Evolutionary conservation across 2,329 filamentous ascomycete genomes (phyloP).

Genomic region (Diaporthe sp.): DNA sequence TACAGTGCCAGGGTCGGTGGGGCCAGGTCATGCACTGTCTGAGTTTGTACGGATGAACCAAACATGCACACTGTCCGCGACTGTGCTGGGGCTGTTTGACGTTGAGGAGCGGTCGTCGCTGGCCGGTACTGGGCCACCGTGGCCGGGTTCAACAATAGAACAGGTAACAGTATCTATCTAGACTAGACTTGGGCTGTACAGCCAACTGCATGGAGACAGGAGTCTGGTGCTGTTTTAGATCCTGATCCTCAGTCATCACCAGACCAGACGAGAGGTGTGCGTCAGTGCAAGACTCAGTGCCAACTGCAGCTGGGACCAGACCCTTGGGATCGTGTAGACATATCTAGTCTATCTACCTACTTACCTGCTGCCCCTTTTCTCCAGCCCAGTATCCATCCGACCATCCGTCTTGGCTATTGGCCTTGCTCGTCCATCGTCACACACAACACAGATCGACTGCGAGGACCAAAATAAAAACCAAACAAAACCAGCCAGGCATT

Average conservation of each 20-base stretch:
- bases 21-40: neutral
- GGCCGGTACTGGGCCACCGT: constrained; percentile 6
- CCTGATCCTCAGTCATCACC: constrained; percentile 24
- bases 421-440: neutral
- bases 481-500: neutral
- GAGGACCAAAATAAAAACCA: neutral
- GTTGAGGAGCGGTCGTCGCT: constrained; percentile 19
- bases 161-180: constrained; percentile 7
- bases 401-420: constrained; percentile 4
- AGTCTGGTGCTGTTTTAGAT: constrained; percentile 29
- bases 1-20: neutral
- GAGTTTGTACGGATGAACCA: fast-evolving
- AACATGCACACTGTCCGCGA: constrained; percentile 10
- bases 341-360: neutral
- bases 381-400: neutral
- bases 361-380: neutral
- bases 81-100: constrained; percentile 29
- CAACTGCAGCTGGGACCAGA: neutral
- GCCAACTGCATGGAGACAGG: constrained; percentile 25
- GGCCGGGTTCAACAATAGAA: constrained; percentile 27
- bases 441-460: neutral
- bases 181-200: neutral
- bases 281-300: neutral
- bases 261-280: constrained; percentile 19
- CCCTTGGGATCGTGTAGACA: neutral